These are phyloP conservation scores for Cryptomeria japonica DNA, from an alignment of 75 land plant genomes.

Conservation along the genomic window DNA sequence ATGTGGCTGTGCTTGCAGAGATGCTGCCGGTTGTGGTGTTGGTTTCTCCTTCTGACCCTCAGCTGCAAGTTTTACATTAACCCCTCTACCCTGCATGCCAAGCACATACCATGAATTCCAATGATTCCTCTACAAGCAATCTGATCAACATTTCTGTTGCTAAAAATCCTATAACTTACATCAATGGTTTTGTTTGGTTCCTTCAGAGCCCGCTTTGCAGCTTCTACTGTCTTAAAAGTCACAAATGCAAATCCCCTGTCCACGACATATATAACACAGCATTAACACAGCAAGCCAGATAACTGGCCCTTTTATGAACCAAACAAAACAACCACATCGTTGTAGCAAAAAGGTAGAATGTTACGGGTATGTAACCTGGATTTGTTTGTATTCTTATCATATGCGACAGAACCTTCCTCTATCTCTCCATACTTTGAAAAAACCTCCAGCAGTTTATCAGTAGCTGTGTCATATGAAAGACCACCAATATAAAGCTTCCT, in stretches of 20 bases:
- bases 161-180: conserved; percentile 32
- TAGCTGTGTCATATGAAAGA: conserved; percentile 64
- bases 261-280: background rate
- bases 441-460: conserved; percentile 55
- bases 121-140: background rate
- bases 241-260: conserved; percentile 81
- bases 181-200: conserved; percentile 71
- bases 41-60: conserved; percentile 58
- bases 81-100: conserved; percentile 60
- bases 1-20: conserved; percentile 7
- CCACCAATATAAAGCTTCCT: conserved; percentile 83
- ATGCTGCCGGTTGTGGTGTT: conserved; percentile 26
- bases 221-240: conserved; percentile 75
- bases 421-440: conserved; percentile 80
- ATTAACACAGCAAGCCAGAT: conserved; percentile 3
- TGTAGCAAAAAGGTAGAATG: background rate
- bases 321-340: background rate
- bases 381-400: conserved; percentile 73
- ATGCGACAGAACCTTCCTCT: conserved; percentile 89
- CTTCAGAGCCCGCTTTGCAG: conserved; percentile 67
- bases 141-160: background rate
- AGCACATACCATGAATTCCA: background rate
- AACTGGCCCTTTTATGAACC: background rate
- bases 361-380: conserved; percentile 34
- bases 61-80: conserved; percentile 71